These are phyloP conservation scores for Zopfia rhizophila DNA, from an alignment of 2,329 filamentous ascomycete genomes.

Conservation along the genomic window DNA sequence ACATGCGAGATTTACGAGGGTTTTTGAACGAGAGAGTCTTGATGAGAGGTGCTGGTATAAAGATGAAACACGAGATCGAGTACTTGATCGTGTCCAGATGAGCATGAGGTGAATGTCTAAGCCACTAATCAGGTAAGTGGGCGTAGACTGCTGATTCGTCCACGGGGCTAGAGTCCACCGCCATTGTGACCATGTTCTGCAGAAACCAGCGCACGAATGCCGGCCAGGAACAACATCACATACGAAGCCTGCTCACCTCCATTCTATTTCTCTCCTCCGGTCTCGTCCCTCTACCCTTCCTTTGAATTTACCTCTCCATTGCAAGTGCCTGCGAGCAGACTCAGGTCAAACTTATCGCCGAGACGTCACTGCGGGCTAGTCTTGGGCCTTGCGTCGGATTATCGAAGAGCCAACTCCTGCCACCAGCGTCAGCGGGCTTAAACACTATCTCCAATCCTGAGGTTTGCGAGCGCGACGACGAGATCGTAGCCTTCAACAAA, in stretches of 20 bases:
- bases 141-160: slow-evolving; percentile 39
- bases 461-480: slow-evolving; percentile 16
- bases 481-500: slow-evolving; percentile 4
- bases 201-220: slow-evolving; percentile 37
- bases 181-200: slow-evolving; percentile 37
- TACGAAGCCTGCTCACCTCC: slow-evolving; percentile 9
- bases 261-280: slow-evolving; percentile 15
- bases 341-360: too few relatives aligned
- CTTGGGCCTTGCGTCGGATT: slow-evolving; percentile 30
- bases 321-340: too few relatives aligned
- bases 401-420: slow-evolving; percentile 18
- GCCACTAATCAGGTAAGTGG: slow-evolving; percentile 33
- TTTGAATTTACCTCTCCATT: too few relatives aligned
- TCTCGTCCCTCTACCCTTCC: slow-evolving; percentile 14
- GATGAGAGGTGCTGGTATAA: too few relatives aligned
- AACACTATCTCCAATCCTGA: slow-evolving; percentile 23
- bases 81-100: slow-evolving; percentile 38
- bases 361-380: slow-evolving; percentile 32
- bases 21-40: too few relatives aligned
- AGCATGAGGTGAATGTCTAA: slow-evolving; percentile 34
- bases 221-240: slow-evolving; percentile 15
- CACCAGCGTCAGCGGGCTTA: slow-evolving; percentile 21
- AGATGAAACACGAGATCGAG: too few relatives aligned
- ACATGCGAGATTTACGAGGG: too few relatives aligned
- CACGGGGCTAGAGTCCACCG: slow-evolving; percentile 31